Conservation (phyloP, 805 yeast genomes). For the Jamesozyma piceae region DNA sequence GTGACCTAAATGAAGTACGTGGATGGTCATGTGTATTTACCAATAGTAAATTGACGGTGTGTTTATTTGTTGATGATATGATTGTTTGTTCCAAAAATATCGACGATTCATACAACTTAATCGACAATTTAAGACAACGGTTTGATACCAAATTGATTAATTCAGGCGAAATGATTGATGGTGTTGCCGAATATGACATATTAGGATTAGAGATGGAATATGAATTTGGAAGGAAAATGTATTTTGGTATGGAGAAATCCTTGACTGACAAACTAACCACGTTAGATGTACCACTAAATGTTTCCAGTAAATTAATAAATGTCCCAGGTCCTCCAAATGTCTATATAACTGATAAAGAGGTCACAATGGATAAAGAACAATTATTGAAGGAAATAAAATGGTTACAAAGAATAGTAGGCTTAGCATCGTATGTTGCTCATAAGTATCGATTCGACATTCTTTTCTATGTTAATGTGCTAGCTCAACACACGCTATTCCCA, state of each 20-base stretch:
- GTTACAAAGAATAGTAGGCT: slow-evolving; percentile 8
- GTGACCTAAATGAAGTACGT: too few relatives aligned
- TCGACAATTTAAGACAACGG: too few relatives aligned
- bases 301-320: slow-evolving; percentile 1
- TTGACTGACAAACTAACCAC: slow-evolving; percentile 5
- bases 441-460: slow-evolving; percentile 7
- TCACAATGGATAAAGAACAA: neutral
- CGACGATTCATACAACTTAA: too few relatives aligned
- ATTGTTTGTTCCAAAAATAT: too few relatives aligned
- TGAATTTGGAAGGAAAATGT: slow-evolving; percentile 2
- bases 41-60: too few relatives aligned
- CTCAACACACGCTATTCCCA: slow-evolving; percentile 5
- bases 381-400: slow-evolving; percentile 6
- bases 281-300: slow-evolving; percentile 2
- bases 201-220: slow-evolving; percentile 11
- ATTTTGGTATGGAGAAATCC: slow-evolving; percentile 10
- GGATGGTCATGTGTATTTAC: too few relatives aligned
- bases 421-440: slow-evolving; percentile 10
- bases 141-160: too few relatives aligned
- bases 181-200: slow-evolving; percentile 11
- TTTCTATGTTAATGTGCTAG: slow-evolving; percentile 1
- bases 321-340: slow-evolving; percentile 10
- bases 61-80: too few relatives aligned
- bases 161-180: too few relatives aligned
- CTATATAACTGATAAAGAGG: slow-evolving; percentile 4